These are phyloP conservation scores for Toxoplasma gondii DNA, from an alignment of 169 alveolate genomes.

Conservation along the genomic window DNA sequence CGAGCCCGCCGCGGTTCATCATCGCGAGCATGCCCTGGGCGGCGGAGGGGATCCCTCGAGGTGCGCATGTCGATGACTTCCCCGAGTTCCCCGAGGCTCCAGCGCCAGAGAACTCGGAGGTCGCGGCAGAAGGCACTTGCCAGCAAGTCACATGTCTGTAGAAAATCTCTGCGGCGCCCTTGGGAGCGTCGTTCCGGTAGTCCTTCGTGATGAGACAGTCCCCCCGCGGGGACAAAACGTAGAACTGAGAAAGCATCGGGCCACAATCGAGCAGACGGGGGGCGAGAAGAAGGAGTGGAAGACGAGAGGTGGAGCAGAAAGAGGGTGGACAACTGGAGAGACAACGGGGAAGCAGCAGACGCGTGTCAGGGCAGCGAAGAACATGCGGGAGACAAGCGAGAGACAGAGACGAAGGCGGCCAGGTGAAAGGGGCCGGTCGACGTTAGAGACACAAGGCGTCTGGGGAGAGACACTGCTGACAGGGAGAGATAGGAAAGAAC, in stretches of 20 bases:
- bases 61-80: neutral
- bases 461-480: too few relatives aligned
- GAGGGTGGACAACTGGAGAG: neutral
- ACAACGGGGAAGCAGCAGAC: neutral
- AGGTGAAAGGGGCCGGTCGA: too few relatives aligned
- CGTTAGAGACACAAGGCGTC: too few relatives aligned
- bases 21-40: neutral
- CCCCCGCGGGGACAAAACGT: constrained; percentile 93
- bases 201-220: constrained; percentile 93
- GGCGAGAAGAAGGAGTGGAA: neutral
- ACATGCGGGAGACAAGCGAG: neutral
- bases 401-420: neutral
- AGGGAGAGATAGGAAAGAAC: too few relatives aligned
- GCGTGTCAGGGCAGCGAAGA: neutral
- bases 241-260: constrained; percentile 87
- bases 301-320: neutral
- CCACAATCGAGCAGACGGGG: neutral
- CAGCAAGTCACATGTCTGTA: constrained; percentile 89
- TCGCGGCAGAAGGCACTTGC: neutral
- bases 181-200: constrained; percentile 89
- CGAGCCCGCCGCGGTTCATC: neutral
- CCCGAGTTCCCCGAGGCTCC: constrained; percentile 68
- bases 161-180: constrained; percentile 91
- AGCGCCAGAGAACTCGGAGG: neutral
- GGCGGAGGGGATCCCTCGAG: neutral